Evolutionary conservation across 805 yeast genomes (phyloP).

Genomic region (Candida coquimbonensis): DNA sequence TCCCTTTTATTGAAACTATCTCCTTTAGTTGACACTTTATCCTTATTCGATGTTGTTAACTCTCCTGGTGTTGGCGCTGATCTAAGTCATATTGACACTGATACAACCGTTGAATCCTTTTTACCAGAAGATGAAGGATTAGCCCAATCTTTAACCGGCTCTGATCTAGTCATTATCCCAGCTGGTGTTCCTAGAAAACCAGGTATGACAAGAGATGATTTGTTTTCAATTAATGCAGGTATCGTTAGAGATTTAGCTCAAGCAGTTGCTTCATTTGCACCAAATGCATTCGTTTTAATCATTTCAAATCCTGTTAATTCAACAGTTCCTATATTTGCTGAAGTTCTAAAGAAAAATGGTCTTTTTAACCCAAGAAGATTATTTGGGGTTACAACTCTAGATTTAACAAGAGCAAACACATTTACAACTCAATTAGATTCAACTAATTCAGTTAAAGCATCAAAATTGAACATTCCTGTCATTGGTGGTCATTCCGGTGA

Average conservation of each 20-base stretch:
- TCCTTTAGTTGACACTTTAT: constrained; percentile 62
- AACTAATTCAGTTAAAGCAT: constrained; percentile 9
- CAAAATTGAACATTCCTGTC: constrained; percentile 47
- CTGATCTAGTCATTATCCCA: constrained; percentile 84
- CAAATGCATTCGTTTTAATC: constrained; percentile 58
- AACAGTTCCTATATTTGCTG: constrained; percentile 78
- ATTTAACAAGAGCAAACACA: constrained; percentile 70
- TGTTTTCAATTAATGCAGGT: constrained; percentile 77
- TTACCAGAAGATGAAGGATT: constrained; percentile 63
- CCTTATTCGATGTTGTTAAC: constrained; percentile 67
- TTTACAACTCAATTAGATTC: constrained; percentile 24
- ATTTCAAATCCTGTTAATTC: constrained; percentile 83
- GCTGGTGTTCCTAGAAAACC: constrained; percentile 90
- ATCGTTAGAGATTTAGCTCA: constrained; percentile 73
- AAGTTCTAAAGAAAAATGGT: constrained; percentile 65
- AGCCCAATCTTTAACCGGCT: constrained; percentile 60
- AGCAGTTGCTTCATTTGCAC: constrained; percentile 58
- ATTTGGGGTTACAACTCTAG: constrained; percentile 80
- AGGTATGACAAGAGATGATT: constrained; percentile 84
- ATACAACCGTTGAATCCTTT: constrained; percentile 57
- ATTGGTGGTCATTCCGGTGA: constrained; percentile 86
- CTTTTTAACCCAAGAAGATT: constrained; percentile 69
- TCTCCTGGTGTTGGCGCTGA: constrained; percentile 82
- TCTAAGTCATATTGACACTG: constrained; percentile 71
- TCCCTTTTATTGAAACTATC: constrained; percentile 62